Percentiles rank a stretch among this genome's conserved stretches.
Conservation (phyloP, 2,329 filamentous ascomycete genomes). For the Diaporthe amygdali region DNA sequence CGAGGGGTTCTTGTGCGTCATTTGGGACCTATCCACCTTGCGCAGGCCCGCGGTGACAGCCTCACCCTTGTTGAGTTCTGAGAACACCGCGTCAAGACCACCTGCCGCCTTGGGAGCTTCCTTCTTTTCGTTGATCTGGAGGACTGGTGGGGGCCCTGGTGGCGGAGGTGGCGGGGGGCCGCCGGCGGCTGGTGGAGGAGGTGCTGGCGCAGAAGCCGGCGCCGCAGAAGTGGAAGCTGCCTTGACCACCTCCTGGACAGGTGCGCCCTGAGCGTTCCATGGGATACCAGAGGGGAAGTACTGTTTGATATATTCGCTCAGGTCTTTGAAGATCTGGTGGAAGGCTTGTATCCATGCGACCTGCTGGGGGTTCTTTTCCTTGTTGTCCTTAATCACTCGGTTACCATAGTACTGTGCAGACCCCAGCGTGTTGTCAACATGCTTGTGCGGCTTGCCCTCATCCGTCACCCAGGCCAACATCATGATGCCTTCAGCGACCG, state of each 20-base stretch:
- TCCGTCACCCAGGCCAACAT: slow-evolving; percentile 90
- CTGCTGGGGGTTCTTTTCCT: slow-evolving; percentile 79
- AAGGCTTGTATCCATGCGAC: slow-evolving; percentile 92
- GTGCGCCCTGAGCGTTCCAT: slow-evolving; percentile 83
- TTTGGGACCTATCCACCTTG: slow-evolving; percentile 93
- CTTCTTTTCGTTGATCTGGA: slow-evolving; percentile 60
- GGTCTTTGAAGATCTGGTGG: slow-evolving; percentile 85
- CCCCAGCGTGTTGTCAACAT: slow-evolving; percentile 81
- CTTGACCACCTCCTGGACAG: slow-evolving; percentile 70
- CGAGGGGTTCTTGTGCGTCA: slow-evolving; percentile 98
- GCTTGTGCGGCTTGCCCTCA: slow-evolving; percentile 81
- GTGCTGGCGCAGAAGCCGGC: slow-evolving; percentile 51
- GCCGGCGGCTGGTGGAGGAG: slow-evolving; percentile 52
- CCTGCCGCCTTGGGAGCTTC: slow-evolving; percentile 49
- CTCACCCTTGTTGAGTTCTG: slow-evolving; percentile 86
- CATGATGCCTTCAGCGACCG: slow-evolving; percentile 88
- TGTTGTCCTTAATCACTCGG: slow-evolving; percentile 88
- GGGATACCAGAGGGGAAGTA: slow-evolving; percentile 79
- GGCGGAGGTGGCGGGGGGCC: slow-evolving; percentile 70
- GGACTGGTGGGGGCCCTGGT: slow-evolving; percentile 70
- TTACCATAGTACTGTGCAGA: slow-evolving; percentile 95
- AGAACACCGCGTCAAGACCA: slow-evolving; percentile 88
- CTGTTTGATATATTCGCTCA: slow-evolving; percentile 83
- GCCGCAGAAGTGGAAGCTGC: slow-evolving; percentile 58
- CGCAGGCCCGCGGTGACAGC: slow-evolving; percentile 86